Base-by-base conservation (phyloP, 805 yeast species). In the Nakazawaea siamensis region DNA sequence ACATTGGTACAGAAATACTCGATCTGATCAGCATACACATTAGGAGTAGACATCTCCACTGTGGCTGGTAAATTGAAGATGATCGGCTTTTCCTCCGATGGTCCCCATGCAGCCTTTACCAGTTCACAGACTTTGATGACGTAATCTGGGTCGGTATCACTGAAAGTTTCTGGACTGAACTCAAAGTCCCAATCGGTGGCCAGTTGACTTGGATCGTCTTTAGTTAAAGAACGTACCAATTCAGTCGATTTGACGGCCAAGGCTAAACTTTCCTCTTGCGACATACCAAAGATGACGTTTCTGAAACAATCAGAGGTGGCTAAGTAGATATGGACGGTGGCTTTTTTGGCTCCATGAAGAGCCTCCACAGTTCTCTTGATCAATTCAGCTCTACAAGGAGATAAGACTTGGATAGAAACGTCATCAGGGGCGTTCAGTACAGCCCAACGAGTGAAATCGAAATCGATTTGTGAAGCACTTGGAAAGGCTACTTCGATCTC, bases 401-500 rank as follows among this genome's bases (percentile, higher is more conserved):
- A 66, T 39, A 82, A 67, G 31, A 78, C 87, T 58, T 83, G 92
- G 48, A 82, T 74, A 26, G 78, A 66, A 14, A 82, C 90, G 49
- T 83, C 92, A 16, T 62, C 76, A 2, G 94, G 94, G 6, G 83
- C 81, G 41, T 68, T 68, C 50, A 76, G 80, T 17, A 81, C 76
- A 24, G 87, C 86, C 50, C 65, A 76, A 33, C 84, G 65, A 23
- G 92, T 82, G 58, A 82, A 83, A 50, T 82, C 90, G 48, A 81
- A 82, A 57, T 83, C 92, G 19, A 73, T 67, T 52, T 81, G 88
- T 3, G 85, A 75, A 3, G 92, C 92, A 13, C 83, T 68, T 4
- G 92, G 92, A 57, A 82, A 82, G 0, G 87, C 75, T 15, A 83
- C 92, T 55, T 82, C 92, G 39, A 82, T 82, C 55, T 82, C 92